A percentile compares a stretch with the other conserved stretches of the same genome.
Evolutionary conservation across 1,284 basidiomycete species (phyloP).

Genomic region (Cutaneotrichosporon dermatis): DNA sequence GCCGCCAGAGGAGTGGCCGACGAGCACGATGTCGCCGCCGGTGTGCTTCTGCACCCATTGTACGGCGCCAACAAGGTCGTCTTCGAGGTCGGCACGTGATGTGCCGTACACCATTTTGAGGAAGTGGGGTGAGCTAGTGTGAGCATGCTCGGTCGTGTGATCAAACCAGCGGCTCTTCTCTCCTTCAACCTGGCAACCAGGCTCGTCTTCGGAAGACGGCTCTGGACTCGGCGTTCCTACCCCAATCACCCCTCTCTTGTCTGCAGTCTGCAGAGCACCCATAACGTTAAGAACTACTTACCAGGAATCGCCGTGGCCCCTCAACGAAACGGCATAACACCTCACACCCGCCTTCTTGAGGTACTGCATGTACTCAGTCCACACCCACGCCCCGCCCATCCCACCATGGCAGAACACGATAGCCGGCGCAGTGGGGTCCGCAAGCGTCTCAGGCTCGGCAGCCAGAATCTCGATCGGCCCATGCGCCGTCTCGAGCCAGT

Average conservation of each 20-base stretch:
- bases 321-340: slow-evolving; percentile 9
- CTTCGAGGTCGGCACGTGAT: slow-evolving; percentile 1
- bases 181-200: no score
- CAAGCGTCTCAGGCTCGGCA: not conserved
- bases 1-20: slow-evolving; percentile 14
- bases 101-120: slow-evolving; percentile 11
- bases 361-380: slow-evolving; percentile 13
- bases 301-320: slow-evolving; percentile 14
- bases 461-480: slow-evolving; percentile 9
- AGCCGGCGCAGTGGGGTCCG: not conserved
- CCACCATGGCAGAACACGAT: slow-evolving; percentile 15
- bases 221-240: no score
- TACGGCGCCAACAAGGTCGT: slow-evolving; percentile 6
- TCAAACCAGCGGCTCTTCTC: no score
- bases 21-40: not conserved
- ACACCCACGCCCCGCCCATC: slow-evolving; percentile 15
- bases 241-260: no score
- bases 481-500: slow-evolving; percentile 6
- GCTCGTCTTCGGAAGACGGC: no score
- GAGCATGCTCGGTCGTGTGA: not conserved
- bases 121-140: slow-evolving; percentile 1
- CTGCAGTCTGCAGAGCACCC: no score
- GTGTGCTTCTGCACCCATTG: not conserved
- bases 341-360: slow-evolving; percentile 3
- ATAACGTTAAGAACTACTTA: no score